Conservation (phyloP, 2,329 filamentous ascomycete species). For the Phialophora tarda region DNA sequence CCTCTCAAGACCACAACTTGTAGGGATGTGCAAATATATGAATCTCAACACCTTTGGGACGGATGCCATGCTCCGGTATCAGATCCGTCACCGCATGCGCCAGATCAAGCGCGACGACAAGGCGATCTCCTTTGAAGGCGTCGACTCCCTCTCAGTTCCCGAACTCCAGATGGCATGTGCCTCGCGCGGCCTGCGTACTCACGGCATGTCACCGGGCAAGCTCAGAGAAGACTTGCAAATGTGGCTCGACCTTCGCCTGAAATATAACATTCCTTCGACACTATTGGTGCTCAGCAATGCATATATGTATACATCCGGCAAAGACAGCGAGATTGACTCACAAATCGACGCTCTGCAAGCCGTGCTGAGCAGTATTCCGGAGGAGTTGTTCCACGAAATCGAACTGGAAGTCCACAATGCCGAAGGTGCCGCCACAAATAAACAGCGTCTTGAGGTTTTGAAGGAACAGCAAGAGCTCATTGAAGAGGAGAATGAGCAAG, state of each 20-base stretch:
- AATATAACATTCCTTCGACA: constrained; percentile 94
- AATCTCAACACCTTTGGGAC: constrained; percentile 97
- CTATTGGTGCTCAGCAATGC: constrained; percentile 95
- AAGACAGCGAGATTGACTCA: constrained; percentile 79
- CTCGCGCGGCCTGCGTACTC: constrained; percentile 87
- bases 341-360: constrained; percentile 93
- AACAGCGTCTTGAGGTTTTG: constrained; percentile 95
- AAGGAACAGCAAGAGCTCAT: constrained; percentile 99
- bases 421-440: constrained; percentile 97
- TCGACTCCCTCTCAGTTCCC: constrained; percentile 88
- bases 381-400: constrained; percentile 99
- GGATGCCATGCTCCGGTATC: constrained; percentile 96
- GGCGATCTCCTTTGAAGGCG: constrained; percentile 90
- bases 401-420: constrained; percentile 97
- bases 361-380: constrained; percentile 91
- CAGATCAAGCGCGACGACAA: constrained; percentile 98
- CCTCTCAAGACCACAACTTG: constrained; percentile 89
- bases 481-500: constrained; percentile 93
- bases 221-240: constrained; percentile 88
- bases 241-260: constrained; percentile 92
- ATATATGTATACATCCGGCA: constrained; percentile 92
- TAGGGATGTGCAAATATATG: constrained; percentile 98
- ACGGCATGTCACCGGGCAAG: constrained; percentile 85
- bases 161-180: constrained; percentile 93
- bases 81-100: constrained; percentile 95